Percentiles rank a stretch among this genome's conserved stretches.
These are phyloP conservation scores for Melianthus villosus DNA, from an alignment of 441 rosid genomes.

Conservation along the genomic window DNA sequence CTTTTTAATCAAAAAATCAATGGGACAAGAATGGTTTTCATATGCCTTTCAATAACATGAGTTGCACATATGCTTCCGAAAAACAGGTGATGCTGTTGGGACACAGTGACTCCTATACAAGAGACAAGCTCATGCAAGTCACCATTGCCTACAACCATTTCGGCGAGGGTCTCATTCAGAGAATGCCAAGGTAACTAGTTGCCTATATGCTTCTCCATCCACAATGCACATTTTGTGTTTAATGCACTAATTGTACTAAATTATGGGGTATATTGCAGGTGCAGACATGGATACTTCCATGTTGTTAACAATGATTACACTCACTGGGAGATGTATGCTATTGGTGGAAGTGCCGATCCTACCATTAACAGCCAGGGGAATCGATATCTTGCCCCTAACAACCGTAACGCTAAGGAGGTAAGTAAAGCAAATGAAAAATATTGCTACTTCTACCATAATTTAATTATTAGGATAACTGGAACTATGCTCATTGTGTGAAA, in stretches of 20 bases:
- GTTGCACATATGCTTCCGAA: too few relatives aligned
- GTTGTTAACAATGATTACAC: conserved; percentile 96
- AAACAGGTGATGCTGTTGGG: conserved; percentile 62
- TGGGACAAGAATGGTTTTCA: neutral
- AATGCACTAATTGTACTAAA: too few relatives aligned
- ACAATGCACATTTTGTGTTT: neutral
- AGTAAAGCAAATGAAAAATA: too few relatives aligned
- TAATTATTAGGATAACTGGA: neutral
- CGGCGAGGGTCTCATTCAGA: conserved; percentile 56
- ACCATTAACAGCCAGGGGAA: conserved; percentile 96
- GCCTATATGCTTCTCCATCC: neutral
- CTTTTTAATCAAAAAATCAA: neutral
- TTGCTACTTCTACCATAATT: too few relatives aligned
- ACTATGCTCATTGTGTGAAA: neutral
- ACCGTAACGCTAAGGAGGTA: conserved; percentile 80
- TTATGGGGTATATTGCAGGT: conserved; percentile 43
- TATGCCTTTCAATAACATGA: too few relatives aligned
- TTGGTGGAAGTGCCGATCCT: conserved; percentile 86
- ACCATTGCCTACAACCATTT: conserved; percentile 61
- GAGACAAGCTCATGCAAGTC: conserved; percentile 57
- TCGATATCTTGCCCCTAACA: conserved; percentile 61
- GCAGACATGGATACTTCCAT: conserved; percentile 91
- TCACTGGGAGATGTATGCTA: conserved; percentile 98
- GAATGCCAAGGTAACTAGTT: conserved; percentile 48
- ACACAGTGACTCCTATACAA: conserved; percentile 47